A percentile compares a stretch with the other conserved stretches of the same genome.
These are phyloP conservation scores for Penicillium herquei DNA, from an alignment of 495 filamentous ascomycete species.

Conservation along the genomic window DNA sequence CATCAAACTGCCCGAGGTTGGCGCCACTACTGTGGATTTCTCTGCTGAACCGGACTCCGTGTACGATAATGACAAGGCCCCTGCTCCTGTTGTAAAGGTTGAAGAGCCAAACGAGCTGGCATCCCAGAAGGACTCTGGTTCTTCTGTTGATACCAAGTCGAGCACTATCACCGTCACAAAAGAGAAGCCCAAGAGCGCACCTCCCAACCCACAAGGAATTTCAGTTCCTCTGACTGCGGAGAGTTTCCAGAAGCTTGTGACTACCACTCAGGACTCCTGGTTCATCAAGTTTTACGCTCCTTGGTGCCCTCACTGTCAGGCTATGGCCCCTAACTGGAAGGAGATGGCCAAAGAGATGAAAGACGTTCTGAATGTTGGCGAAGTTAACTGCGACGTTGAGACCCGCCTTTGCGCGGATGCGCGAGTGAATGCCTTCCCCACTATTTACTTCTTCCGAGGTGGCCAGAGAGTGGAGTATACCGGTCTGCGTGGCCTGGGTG, in stretches of 20 bases:
- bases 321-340: slow-evolving; percentile 84
- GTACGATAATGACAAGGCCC: slow-evolving; percentile 49
- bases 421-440: slow-evolving; percentile 74
- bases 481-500: slow-evolving; percentile 87
- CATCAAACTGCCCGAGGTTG: slow-evolving; percentile 59
- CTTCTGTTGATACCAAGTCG: slow-evolving; percentile 28
- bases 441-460: slow-evolving; percentile 88
- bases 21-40: slow-evolving; percentile 48
- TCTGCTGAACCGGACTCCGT: slow-evolving; percentile 44
- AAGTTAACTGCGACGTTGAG: slow-evolving; percentile 92
- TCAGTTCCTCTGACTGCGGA: slow-evolving; percentile 78
- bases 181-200: slow-evolving; percentile 44
- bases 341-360: slow-evolving; percentile 89
- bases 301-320: slow-evolving; percentile 95
- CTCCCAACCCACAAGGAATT: slow-evolving; percentile 70
- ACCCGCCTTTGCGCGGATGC: slow-evolving; percentile 86
- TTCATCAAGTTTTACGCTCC: slow-evolving; percentile 98
- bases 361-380: slow-evolving; percentile 82
- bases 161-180: slow-evolving; percentile 24
- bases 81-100: slow-evolving; percentile 41
- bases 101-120: slow-evolving; percentile 45
- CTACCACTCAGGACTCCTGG: slow-evolving; percentile 87
- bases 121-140: slow-evolving; percentile 28
- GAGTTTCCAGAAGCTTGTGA: slow-evolving; percentile 81
- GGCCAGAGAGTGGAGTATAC: slow-evolving; percentile 91